Evolutionary conservation across 2,329 filamentous ascomycete genomes (phyloP), one percentile per base, ranked within the genome.

Genomic region (Calonectria fujianensis): DNA sequence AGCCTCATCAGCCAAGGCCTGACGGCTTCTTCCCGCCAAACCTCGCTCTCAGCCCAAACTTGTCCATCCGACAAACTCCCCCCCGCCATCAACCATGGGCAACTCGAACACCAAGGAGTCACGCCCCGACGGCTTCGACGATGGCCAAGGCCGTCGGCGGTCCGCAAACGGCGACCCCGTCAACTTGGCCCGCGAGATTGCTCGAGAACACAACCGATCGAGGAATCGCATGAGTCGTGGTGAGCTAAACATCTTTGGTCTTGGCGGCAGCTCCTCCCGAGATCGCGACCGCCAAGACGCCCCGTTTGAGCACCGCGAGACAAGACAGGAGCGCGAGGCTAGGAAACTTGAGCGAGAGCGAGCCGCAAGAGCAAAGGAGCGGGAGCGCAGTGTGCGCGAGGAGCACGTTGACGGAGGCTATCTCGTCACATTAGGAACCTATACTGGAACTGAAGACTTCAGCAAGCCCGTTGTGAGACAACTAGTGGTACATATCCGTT

Each of bases 351-450:
- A 98, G 84, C 94, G 93, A 81, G 96, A 98, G 84, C 92, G 95
- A 59, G 88, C 90, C 20, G 89, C 91, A 48, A 90, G 97, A 73
- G 86, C 94, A 54, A 95, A 95, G 84, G 97, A 99, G 84, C 92
- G 97, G 63, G 96, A 98, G 84, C 91, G 94, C 78, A 99, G 97
- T 82, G 92, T 98, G 87, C 93, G 90, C 77, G 96, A 98, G 80
- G 97, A 99, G 83, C 92, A 96, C 84, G 94, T 98, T 4, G 97
- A 99, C 85, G 97, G 97, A 27, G 97, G 97, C 29, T 99, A 93
- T 86, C 87, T 99, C 63, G 97, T 99, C 39, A 99, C 97, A 0
- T 91, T 98, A 82, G 97, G 97, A 45, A 95, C 96, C 65, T 99
- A 99, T 83, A 96, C 95, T 29, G 96, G 96, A 0, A 88, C 92